Base-by-base conservation (phyloP, 352 stramenopile genomes). In the Pythium vanterpoolii region DNA sequence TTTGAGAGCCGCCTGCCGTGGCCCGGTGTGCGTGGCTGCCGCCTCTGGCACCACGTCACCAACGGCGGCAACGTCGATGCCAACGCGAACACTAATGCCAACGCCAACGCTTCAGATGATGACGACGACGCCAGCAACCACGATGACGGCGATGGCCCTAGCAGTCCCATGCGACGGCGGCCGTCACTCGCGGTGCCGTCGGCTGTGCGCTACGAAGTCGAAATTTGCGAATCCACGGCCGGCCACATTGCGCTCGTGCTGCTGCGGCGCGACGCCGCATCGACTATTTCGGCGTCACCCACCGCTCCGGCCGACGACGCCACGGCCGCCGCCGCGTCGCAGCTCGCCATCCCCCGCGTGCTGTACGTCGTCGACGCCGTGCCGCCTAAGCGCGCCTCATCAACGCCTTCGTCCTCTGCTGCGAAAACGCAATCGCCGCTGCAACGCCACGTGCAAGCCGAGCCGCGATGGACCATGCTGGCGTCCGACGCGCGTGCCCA, bases 301-400 rank as follows among this genome's bases (percentile, higher is more conserved):
- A 36, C 64, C 19, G 24, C 30, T 0, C 30, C 24, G 21, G 21
- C 57, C 30, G 34, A 28, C 9, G 44, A 9, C 18, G 31, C 38
- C 4, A 33, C 34, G 7, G 33, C 63, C 21, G 46, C 42, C 1
- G 62, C 28, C 1, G 49, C 56, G 43, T 45, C 64, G 45, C 56
- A 67, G 50, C 65, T 62, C 48, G 50, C 55, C 27, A 51, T 55
- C 11, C 52, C 75, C 21, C 72, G 73, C 26, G 82, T 93, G 26
- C 75, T 93, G 4, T 90, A 79, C 64, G 84, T 92, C 21, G 52
- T 93, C 36, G 84, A 93, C 48, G 84, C 84, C 11, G 64, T 93
- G 8, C 81, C 83, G 13, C 82, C 79, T 38, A 69, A 57, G 19
- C 60, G 68, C 27, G 53, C 64, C 24, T 68, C 65, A 26, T 39